Base-by-base conservation (phyloP, 106 monocot species). In the Xerophyta viscosa region DNA sequence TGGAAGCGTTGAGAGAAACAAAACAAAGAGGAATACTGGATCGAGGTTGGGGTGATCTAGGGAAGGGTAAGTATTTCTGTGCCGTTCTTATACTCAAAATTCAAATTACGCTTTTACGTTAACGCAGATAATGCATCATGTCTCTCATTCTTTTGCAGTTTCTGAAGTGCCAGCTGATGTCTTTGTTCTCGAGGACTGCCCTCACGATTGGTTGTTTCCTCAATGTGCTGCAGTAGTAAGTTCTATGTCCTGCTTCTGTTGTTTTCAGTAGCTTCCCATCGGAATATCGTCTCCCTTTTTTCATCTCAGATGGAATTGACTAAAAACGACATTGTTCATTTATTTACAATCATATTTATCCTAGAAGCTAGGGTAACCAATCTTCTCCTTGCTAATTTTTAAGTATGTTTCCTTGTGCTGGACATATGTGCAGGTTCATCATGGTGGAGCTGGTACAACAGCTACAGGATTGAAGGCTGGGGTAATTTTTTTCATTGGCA, bases 141-240 rank as follows among this genome's bases (percentile, higher is more conserved):
- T n/a, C n/a, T n/a, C n/a, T 33, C 33, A 33, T 33, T 27, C 27
- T 37, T 56, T 19, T 78, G 29, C 74, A 96, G 94, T 73, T 62
- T 67, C 73, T 56, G 81, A 84, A 60, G 63, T 79, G 57, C 67
- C 81, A 47, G 73, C 61, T 15, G 73, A 89, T 67, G 65, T 86
- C 22, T 90, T 69, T 66, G 75, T 88, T 33, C 47, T 98, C 10
- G 90, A 81, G 13, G 86, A 98, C 60, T 86, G 89, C 50, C 96
- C 96, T 68, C 96, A 98, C 58, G 96, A 98, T 54, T 98, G 96
- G 96, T 63, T 98, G 61, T 98, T 98, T 54, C 86, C 90, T 66
- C 85, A 64, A 20, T 98, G 96, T 52, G 56, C 75, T 71, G 96
- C 96, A 31, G 89, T 98, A 76, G 96, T 98, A 48, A 76, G 78